Conservation (phyloP, 2,329 filamentous ascomycete genomes). For the Fusarium sp. region DNA sequence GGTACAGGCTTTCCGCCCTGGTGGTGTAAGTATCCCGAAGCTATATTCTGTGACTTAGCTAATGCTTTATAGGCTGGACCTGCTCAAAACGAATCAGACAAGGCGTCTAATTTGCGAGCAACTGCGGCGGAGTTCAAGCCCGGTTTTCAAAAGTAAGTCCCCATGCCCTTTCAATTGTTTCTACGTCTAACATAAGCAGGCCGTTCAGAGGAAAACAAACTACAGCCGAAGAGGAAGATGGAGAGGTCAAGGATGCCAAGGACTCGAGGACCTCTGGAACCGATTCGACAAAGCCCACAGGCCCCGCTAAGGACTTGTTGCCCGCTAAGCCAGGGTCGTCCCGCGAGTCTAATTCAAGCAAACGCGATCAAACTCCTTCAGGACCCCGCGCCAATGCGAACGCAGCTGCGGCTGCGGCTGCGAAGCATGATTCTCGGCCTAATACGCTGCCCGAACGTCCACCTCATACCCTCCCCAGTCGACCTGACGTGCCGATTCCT, state of each 20-base stretch:
- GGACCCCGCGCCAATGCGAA: constrained; percentile 47
- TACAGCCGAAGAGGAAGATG: constrained; percentile 73
- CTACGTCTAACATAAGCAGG: constrained; percentile 29
- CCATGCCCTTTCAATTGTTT: background rate
- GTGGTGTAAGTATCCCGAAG: constrained; percentile 62
- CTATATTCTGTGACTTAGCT: constrained; percentile 22
- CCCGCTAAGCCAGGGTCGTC: constrained; percentile 50
- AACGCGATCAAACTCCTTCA: constrained; percentile 42
- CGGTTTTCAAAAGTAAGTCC: constrained; percentile 54
- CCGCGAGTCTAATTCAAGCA: constrained; percentile 47
- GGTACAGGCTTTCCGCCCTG: constrained; percentile 78
- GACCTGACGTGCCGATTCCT: constrained; percentile 69
- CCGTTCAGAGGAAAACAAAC: constrained; percentile 36
- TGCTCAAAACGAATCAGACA: constrained; percentile 49
- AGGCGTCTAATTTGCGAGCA: constrained; percentile 63
- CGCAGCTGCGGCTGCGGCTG: constrained; percentile 25
- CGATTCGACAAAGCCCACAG: constrained; percentile 28
- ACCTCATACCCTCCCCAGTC: constrained; percentile 63
- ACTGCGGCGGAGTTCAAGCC: constrained; percentile 76
- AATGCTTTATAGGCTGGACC: constrained; percentile 47
- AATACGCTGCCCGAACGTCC: constrained; percentile 55
- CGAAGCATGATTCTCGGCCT: constrained; percentile 49
- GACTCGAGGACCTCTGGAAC: constrained; percentile 40
- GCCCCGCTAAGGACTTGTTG: constrained; percentile 50
- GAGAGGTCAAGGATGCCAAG: constrained; percentile 75